Percentiles rank a stretch among this genome's conserved stretches.
phyloP scores from a whole-genome alignment of 257 asterid species.

The Petunia axillaris region DNA sequence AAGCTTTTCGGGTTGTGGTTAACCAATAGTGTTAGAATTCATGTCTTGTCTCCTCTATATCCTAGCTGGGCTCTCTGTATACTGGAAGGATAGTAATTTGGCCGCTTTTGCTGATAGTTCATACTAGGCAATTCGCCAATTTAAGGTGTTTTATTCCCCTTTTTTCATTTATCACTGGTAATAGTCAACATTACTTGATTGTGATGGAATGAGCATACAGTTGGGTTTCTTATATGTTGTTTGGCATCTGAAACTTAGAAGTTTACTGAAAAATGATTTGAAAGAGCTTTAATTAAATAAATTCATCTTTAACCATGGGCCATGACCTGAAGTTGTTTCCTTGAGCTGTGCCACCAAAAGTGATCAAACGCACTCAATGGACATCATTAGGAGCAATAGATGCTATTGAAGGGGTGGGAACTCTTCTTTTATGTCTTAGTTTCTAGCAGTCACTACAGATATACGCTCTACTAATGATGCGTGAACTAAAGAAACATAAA shows the following conservation, averaged over 20 bases:
- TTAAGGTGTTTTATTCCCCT: not conserved
- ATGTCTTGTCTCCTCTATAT: not conserved
- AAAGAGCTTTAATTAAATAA: not conserved
- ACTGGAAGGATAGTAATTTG: not conserved
- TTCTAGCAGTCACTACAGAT: not conserved
- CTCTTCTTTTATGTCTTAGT: not conserved
- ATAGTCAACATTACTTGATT: not conserved
- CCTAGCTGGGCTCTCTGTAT: not conserved
- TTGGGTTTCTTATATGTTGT: not conserved
- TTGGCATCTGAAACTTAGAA: not conserved
- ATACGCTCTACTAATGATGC: not conserved
- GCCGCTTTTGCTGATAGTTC: not conserved
- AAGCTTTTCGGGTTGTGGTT: slow-evolving; percentile 5
- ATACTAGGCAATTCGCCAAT: not conserved
- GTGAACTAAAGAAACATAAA: not conserved
- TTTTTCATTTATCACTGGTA: not conserved
- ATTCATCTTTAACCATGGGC: not conserved
- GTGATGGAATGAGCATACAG: not conserved
- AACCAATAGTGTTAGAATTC: not conserved
- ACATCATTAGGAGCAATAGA: not conserved
- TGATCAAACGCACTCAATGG: not conserved
- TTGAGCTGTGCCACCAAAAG: not conserved
- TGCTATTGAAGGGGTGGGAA: too few relatives aligned
- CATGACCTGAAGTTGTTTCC: not conserved
- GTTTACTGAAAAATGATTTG: not conserved